Evolutionary conservation across 1,284 basidiomycete species (phyloP).

Genomic region (Cryptococcus wingfieldii): DNA sequence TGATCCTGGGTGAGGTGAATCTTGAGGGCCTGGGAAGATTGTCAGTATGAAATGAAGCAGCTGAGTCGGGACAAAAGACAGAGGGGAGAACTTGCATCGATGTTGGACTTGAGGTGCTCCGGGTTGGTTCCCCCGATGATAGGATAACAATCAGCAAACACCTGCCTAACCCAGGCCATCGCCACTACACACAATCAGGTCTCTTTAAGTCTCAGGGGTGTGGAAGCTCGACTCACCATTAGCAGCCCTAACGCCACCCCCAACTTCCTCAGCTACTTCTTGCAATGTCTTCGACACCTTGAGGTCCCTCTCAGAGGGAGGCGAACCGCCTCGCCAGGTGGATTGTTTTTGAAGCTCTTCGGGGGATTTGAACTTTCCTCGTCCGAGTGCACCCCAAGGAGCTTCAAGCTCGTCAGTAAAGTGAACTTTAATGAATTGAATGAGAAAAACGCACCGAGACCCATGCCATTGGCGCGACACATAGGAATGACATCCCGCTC

Average conservation of each 20-base stretch:
- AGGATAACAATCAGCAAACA: slow-evolving; percentile 38
- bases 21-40: slow-evolving; percentile 27
- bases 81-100: slow-evolving; percentile 23
- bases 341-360: slow-evolving; percentile 39
- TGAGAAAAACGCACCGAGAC: slow-evolving; percentile 30
- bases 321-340: slow-evolving; percentile 13
- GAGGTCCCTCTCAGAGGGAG: slow-evolving; percentile 26
- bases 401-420: slow-evolving; percentile 12
- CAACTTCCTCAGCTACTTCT: slow-evolving; percentile 50
- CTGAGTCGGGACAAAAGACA: too few relatives aligned
- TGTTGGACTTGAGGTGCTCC: slow-evolving; percentile 36
- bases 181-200: neutral
- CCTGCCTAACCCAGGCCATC: slow-evolving; percentile 7
- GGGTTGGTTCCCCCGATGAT: slow-evolving; percentile 47
- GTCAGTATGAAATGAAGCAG: neutral
- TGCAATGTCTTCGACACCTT: slow-evolving; percentile 27
- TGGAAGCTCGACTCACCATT: slow-evolving; percentile 15
- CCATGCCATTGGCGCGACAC: slow-evolving; percentile 52
- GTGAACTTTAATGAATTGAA: too few relatives aligned
- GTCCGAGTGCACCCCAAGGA: slow-evolving; percentile 49
- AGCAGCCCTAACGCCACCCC: slow-evolving; percentile 39
- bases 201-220: neutral
- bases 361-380: slow-evolving; percentile 47
- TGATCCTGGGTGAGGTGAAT: slow-evolving; percentile 43
- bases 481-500: slow-evolving; percentile 62